phyloP scores from a whole-genome alignment of 2,329 filamentous ascomycete species.

The Pestalotiopsis sp. region DNA sequence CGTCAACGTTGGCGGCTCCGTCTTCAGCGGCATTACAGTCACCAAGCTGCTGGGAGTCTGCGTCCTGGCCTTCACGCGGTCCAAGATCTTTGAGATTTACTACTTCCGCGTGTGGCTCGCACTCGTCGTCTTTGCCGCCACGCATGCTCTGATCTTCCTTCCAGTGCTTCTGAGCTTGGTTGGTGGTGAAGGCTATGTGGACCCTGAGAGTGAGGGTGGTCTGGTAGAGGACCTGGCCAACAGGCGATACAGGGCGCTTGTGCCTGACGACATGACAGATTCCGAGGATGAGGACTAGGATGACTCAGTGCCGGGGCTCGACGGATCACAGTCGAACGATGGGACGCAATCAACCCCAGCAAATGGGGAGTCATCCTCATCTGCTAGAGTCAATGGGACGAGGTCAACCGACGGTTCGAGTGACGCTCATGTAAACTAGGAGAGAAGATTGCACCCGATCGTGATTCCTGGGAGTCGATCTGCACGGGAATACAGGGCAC shows the following conservation, averaged over 20 bases:
- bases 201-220: conserved; percentile 84
- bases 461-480: not conserved
- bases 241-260: conserved; percentile 73
- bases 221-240: conserved; percentile 86
- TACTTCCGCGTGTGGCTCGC: conserved; percentile 98
- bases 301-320: not conserved
- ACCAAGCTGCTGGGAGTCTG: conserved; percentile 92
- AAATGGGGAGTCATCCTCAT: no score
- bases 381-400: no score
- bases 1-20: conserved; percentile 91
- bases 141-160: conserved; percentile 87
- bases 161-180: conserved; percentile 85
- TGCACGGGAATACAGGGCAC: not conserved
- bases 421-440: not conserved
- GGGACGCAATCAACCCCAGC: no score
- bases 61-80: conserved; percentile 90
- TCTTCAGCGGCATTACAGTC: conserved; percentile 94
- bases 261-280: conserved; percentile 75
- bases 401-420: no score
- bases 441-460: not conserved
- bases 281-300: conserved; percentile 11
- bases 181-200: conserved; percentile 85
- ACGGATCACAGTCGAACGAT: not conserved
- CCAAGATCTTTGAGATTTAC: conserved; percentile 99
- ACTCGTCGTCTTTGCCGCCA: conserved; percentile 84